Percentiles rank a stretch among this genome's conserved stretches.
Conservation (phyloP, 306 rosid genomes). For the Trifolium fragiferum region DNA sequence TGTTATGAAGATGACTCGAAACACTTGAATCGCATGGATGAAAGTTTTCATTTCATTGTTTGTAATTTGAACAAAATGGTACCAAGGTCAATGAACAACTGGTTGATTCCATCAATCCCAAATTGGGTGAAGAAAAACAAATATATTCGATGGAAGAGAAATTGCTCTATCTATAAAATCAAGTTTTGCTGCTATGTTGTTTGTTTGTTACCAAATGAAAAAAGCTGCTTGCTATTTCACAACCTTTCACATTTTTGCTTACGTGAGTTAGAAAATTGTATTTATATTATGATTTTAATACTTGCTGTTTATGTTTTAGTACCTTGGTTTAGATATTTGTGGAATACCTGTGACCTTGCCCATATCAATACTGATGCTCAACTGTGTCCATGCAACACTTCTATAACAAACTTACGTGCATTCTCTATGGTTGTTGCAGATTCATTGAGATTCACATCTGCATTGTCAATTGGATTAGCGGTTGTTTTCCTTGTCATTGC, state of each 20-base stretch:
- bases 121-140: not conserved
- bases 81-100: not conserved
- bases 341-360: not conserved
- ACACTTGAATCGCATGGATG: not conserved
- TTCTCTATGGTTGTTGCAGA: slow-evolving; percentile 66
- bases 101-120: not conserved
- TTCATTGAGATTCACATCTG: slow-evolving; percentile 88
- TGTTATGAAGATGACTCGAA: slow-evolving; percentile 16
- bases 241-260: not conserved
- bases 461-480: slow-evolving; percentile 82
- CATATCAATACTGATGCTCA: not conserved
- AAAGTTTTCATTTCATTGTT: not conserved
- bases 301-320: not conserved
- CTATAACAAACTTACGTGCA: not conserved
- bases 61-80: not conserved
- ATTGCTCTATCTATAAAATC: not conserved
- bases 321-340: not conserved
- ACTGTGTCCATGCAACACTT: not conserved
- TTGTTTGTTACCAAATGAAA: slow-evolving; percentile 9
- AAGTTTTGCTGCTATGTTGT: not conserved
- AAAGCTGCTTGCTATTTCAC: not conserved
- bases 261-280: not conserved
- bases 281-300: not conserved
- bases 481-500: slow-evolving; percentile 82
- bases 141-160: not conserved